These are phyloP conservation scores for Chalciporus chontae DNA, from an alignment of 768 basidiomycete genomes.

Conservation along the genomic window DNA sequence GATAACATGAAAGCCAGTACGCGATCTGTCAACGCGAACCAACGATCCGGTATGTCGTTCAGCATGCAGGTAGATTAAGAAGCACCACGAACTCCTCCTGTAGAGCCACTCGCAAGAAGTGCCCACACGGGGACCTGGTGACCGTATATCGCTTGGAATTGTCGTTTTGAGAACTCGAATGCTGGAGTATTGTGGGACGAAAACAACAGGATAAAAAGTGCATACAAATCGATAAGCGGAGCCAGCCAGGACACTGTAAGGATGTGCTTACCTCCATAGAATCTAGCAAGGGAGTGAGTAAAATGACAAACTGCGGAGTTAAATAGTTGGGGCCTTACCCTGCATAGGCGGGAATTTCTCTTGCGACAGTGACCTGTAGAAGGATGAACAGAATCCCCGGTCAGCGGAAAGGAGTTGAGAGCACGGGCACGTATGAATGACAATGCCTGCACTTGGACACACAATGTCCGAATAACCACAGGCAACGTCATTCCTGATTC, in stretches of 20 bases:
- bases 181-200: constrained; percentile 36
- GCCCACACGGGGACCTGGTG: constrained; percentile 79
- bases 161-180: constrained; percentile 87
- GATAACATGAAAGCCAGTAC: constrained; percentile 92
- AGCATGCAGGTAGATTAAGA: not conserved
- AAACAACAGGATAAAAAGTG: not conserved
- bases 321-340: constrained; percentile 39
- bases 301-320: not conserved
- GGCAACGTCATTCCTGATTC: not conserved
- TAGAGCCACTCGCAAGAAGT: constrained; percentile 76
- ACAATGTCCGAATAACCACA: too few species aligned
- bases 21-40: constrained; percentile 13
- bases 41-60: not conserved
- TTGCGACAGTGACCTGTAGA: constrained; percentile 79
- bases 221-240: not conserved
- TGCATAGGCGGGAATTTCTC: constrained; percentile 96
- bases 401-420: not conserved
- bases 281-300: constrained; percentile 37
- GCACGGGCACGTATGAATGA: not conserved
- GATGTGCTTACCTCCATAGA: constrained; percentile 52
- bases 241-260: not conserved
- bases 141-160: constrained; percentile 63
- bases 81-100: constrained; percentile 62
- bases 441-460: not conserved
- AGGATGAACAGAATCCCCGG: not conserved